These are phyloP conservation scores for Aspergillus cavernicola DNA, from an alignment of 495 filamentous ascomycete species.

Conservation along the genomic window DNA sequence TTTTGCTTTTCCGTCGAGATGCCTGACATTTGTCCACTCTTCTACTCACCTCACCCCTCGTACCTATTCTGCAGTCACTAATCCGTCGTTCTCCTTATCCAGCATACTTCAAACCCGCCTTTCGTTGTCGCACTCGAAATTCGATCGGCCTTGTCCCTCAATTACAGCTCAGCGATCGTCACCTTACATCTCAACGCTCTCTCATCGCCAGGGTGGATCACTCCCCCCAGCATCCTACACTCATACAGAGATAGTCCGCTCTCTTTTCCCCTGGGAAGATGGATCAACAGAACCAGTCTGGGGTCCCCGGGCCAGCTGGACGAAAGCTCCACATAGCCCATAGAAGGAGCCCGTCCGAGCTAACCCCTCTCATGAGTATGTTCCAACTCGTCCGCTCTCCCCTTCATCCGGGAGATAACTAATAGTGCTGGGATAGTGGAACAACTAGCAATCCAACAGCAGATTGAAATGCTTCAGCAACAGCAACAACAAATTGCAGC, in stretches of 20 bases:
- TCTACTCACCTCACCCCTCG: slow-evolving; percentile 11
- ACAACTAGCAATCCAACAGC: slow-evolving; percentile 97
- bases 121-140: slow-evolving; percentile 23
- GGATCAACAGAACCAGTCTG: slow-evolving; percentile 79
- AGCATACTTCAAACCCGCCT: slow-evolving; percentile 28
- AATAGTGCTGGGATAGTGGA: slow-evolving; percentile 61
- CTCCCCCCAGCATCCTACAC: slow-evolving; percentile 1
- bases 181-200: slow-evolving; percentile 12
- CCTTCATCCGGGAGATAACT: not conserved
- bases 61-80: slow-evolving; percentile 22
- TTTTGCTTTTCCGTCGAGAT: slow-evolving; percentile 26
- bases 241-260: slow-evolving; percentile 11
- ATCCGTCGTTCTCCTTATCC: slow-evolving; percentile 27
- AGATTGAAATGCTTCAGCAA: slow-evolving; percentile 95
- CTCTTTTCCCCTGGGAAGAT: slow-evolving; percentile 46
- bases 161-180: slow-evolving; percentile 7
- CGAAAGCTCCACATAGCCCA: slow-evolving; percentile 97
- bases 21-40: slow-evolving; percentile 22
- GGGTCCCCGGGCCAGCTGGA: slow-evolving; percentile 75
- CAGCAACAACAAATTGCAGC: slow-evolving; percentile 97
- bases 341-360: slow-evolving; percentile 92
- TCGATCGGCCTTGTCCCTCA: slow-evolving; percentile 24
- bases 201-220: slow-evolving; percentile 11
- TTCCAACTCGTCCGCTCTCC: slow-evolving; percentile 19
- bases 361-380: slow-evolving; percentile 98